These are phyloP conservation scores for Fraxinus excelsior DNA, from an alignment of 257 asterid species.

Conservation along the genomic window DNA sequence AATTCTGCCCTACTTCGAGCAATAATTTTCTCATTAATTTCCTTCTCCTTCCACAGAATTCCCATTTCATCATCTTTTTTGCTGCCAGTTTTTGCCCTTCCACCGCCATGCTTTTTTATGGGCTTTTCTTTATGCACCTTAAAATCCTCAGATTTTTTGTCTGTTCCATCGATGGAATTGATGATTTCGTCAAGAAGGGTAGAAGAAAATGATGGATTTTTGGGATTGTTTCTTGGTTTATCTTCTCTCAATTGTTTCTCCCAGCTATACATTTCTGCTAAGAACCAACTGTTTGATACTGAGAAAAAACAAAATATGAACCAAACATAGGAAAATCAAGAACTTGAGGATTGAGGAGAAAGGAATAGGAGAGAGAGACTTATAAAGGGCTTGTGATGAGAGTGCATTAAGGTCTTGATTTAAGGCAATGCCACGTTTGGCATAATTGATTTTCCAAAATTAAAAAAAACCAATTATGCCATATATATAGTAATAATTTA, in stretches of 20 bases:
- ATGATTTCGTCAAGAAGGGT: slow-evolving; percentile 71
- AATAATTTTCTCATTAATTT: slow-evolving; percentile 16
- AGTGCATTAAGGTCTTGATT: too few species aligned
- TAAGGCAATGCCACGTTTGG: too few species aligned
- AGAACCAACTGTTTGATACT: background rate
- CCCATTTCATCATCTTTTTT: slow-evolving; percentile 32
- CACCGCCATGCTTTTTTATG: slow-evolving; percentile 20
- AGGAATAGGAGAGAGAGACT: too few species aligned
- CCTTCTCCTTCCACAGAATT: slow-evolving; percentile 38
- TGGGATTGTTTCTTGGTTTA: slow-evolving; percentile 31
- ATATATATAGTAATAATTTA: too few species aligned
- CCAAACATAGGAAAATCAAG: too few species aligned
- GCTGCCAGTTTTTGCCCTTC: slow-evolving; percentile 7
- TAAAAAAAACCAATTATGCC: too few species aligned
- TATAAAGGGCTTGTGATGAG: too few species aligned
- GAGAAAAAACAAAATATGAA: background rate
- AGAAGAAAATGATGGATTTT: slow-evolving; percentile 63
- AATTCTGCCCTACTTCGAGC: slow-evolving; percentile 20
- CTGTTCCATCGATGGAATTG: slow-evolving; percentile 59
- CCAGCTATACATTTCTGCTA: slow-evolving; percentile 35
- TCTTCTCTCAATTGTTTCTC: slow-evolving; percentile 33
- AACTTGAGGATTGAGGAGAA: too few species aligned
- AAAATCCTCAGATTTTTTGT: slow-evolving; percentile 10
- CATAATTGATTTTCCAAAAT: too few species aligned
- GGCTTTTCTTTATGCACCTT: slow-evolving; percentile 6